Evolutionary conservation across 805 yeast genomes (phyloP), one percentile per base, ranked within the genome.

Genomic region (Candida sithepensis): DNA sequence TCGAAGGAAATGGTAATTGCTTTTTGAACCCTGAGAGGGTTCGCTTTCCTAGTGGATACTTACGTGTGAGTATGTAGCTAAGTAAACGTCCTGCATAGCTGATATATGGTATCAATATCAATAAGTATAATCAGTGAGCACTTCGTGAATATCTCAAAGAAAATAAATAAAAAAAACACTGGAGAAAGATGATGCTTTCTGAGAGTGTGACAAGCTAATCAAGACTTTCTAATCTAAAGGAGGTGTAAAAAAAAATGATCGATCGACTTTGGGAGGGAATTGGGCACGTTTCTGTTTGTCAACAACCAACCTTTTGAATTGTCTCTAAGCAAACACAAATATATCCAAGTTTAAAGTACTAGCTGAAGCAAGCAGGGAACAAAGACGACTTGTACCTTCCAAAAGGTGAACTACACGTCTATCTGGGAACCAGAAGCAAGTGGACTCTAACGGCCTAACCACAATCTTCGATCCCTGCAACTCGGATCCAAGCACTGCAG

Each of bases 21-120:
- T 10, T 7, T 24, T 6, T 10, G 16, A n/a, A 16, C 13, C 16
- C n/a, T 12, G n/a, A 3, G 34, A 10, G 28, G 34, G 28, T 30
- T 10, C 5, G n/a, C n/a, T n/a, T n/a, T n/a, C n/a, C n/a, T n/a
- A n/a, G 16, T 12, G 34, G 8, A 22, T 21, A 63, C 68, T 48
- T 55, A 65, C 69, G 43, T 74, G 74, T 3, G 80, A 72, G 55
- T 77, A 77, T 5, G 77, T 74, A 2, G 79, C 74, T 24, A 71
- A 66, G 44, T 70, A 69, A 24, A 70, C 51, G 4, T 58, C 61
- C 33, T 50, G 48, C 63, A 58, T 58, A 13, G 28, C 34, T 39
- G 41, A 18, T 18, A 16, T 5, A 16, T 34, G 3, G n/a, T 7
- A 7, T 12, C 6, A 21, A 34, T 16, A 34, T 5, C 20, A 5